phyloP scores from a whole-genome alignment of 1,284 basidiomycete species.

The Trichosporon faecale region DNA sequence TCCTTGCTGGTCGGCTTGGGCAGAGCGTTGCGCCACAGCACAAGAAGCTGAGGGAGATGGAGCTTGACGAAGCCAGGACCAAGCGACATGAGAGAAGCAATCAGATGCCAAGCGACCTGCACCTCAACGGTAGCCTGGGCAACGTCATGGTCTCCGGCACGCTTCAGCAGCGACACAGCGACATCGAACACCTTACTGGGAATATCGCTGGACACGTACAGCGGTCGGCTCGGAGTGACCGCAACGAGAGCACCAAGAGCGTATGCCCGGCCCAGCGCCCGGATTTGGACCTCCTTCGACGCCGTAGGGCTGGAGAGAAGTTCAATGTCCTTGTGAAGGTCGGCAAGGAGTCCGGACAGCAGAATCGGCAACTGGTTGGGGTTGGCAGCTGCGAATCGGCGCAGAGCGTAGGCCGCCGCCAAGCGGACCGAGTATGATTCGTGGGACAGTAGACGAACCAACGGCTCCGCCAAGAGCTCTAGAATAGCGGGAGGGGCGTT shows the following conservation, averaged over 20 bases:
- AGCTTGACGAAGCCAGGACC: constrained; percentile 90
- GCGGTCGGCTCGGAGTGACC: constrained; percentile 76
- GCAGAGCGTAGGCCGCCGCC: constrained; percentile 79
- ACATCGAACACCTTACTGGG: constrained; percentile 86
- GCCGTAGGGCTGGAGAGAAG: constrained; percentile 61
- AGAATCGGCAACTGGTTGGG: constrained; percentile 78
- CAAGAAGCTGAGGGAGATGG: constrained; percentile 86
- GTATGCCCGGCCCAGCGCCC: constrained; percentile 81
- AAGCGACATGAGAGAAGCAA: constrained; percentile 85
- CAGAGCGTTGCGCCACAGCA: constrained; percentile 94
- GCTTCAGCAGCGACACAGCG: constrained; percentile 84
- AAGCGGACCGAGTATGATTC: constrained; percentile 83
- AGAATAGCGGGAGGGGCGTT: constrained; percentile 86
- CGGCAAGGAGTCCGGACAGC: constrained; percentile 78
- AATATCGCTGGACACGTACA: constrained; percentile 93
- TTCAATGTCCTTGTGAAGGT: constrained; percentile 64
- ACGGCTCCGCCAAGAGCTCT: constrained; percentile 80
- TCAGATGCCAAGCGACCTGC: constrained; percentile 90
- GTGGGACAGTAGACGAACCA: constrained; percentile 80
- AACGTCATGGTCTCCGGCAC: constrained; percentile 85
- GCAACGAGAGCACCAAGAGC: constrained; percentile 84
- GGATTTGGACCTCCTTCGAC: constrained; percentile 66
- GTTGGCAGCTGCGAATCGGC: constrained; percentile 84
- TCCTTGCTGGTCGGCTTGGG: constrained; percentile 93
- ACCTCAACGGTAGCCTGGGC: constrained; percentile 78